Evolutionary conservation across 1,139 yeast genomes (phyloP).

Genomic region (Candida sp.): DNA sequence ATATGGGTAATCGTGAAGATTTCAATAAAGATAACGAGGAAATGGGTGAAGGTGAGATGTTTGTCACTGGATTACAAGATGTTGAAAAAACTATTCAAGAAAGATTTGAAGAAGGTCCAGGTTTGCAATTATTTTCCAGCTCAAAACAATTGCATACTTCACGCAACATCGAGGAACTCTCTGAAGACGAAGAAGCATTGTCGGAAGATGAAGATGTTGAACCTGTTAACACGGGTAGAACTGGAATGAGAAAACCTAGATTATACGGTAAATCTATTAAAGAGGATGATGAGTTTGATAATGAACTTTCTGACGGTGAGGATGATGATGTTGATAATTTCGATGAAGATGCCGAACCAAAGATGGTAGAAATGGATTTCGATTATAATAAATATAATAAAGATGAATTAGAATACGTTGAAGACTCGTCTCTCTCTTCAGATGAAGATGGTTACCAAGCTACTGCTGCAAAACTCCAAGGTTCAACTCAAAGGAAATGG

Average conservation of each 20-base stretch:
- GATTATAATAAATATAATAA: slow-evolving; percentile 31
- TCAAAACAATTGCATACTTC: slow-evolving; percentile 48
- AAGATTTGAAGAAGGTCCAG: slow-evolving; percentile 60
- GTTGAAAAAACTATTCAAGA: slow-evolving; percentile 64
- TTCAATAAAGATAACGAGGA: slow-evolving; percentile 60
- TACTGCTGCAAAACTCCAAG: slow-evolving; percentile 46
- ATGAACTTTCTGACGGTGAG: slow-evolving; percentile 26
- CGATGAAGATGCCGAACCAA: slow-evolving; percentile 33
- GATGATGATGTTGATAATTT: slow-evolving; percentile 24
- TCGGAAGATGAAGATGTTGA: slow-evolving; percentile 17
- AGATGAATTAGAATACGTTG: slow-evolving; percentile 49
- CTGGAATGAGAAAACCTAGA: slow-evolving; percentile 55
- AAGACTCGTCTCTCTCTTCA: slow-evolving; percentile 41
- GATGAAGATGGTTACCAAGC: slow-evolving; percentile 36
- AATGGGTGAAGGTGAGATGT: slow-evolving; percentile 75
- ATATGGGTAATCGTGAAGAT: slow-evolving; percentile 63
- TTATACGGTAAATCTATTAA: slow-evolving; percentile 51
- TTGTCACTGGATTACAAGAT: slow-evolving; percentile 78
- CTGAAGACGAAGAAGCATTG: slow-evolving; percentile 18
- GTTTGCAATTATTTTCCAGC: slow-evolving; percentile 67
- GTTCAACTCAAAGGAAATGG: slow-evolving; percentile 51
- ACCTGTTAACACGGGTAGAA: slow-evolving; percentile 50
- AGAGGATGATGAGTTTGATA: slow-evolving; percentile 50
- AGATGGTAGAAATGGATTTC: slow-evolving; percentile 50
- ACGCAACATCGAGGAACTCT: slow-evolving; percentile 27